Base-by-base conservation (phyloP, 2,329 filamentous ascomycete genomes). In the Fusarium sp. region DNA sequence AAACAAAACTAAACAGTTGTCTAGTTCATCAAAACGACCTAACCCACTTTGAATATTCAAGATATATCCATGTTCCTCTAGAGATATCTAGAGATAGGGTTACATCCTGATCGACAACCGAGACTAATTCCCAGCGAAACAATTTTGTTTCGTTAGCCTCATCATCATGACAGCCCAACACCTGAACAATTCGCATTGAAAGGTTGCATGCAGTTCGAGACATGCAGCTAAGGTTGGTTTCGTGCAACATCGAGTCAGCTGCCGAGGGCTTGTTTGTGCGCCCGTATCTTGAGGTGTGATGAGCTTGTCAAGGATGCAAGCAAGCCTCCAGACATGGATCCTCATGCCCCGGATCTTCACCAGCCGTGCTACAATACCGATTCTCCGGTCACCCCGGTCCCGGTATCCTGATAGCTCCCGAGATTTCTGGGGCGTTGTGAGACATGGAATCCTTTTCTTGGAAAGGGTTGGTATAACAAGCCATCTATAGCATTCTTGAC, bases 81-180 rank as follows among this genome's bases (percentile, higher is more conserved):
- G 65, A 73, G 46, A 73, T 73, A 52, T 70, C 55, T 41, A 63
- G 65, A 73, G 46, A 73, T 73, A 52, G 57, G 65, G 70, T 72
- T 73, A 46, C 70, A 72, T 72, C 20, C 62, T 58, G 70, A 70
- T 67, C 57, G 57, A 57, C 70, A 56, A 63, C 46, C 45, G 57
- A 72, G 67, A 55, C 65, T 57, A 66, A 44, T 46, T 49, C 39
- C n/a, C 29, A 41, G 35, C 57, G 35, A 64, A 45, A 41, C 39
- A 46, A 45, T 31, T 22, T 68, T 39, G 45, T 46, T 64, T 36
- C 49, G 29, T 38, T 46, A 66, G 59, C 64, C 47, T 70, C 56
- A 55, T 42, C 45, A 56, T 47, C 18, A 18, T 52, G 35, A 47
- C 47, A 44, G 5, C 36, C 22, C 15, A n/a, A 35, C n/a, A 27